Evolutionary conservation across 495 filamentous ascomycete genomes (phyloP).

Genomic region (Aspergillus affinis): DNA sequence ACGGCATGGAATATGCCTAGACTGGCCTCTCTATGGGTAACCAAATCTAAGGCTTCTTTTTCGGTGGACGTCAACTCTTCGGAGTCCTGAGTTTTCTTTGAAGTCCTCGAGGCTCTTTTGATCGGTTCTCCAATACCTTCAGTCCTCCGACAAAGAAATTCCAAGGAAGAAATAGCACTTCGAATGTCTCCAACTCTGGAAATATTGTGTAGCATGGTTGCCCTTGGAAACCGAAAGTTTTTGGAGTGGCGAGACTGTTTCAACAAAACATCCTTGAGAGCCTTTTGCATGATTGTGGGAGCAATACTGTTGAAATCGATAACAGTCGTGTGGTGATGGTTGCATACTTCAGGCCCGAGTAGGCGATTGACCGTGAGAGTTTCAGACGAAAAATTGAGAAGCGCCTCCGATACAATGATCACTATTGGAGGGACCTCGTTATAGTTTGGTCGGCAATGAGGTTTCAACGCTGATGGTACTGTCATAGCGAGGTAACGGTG

Average conservation of each 20-base stretch:
- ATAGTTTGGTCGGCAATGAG: conserved; percentile 14
- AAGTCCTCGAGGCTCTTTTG: conserved; percentile 21
- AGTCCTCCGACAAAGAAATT: conserved; percentile 82
- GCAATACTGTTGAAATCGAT: conserved; percentile 94
- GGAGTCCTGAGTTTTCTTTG: conserved; percentile 58
- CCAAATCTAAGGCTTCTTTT: conserved; percentile 64
- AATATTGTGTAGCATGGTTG: conserved; percentile 68
- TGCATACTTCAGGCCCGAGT: conserved; percentile 78
- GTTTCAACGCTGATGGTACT: conserved; percentile 43
- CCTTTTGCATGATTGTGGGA: conserved; percentile 80
- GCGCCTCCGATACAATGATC: conserved; percentile 86
- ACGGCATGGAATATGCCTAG: conserved; percentile 95
- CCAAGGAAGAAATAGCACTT: conserved; percentile 82
- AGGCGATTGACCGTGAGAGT: conserved; percentile 88
- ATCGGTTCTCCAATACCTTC: conserved; percentile 68
- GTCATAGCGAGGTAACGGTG: conserved; percentile 64
- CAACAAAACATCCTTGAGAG: conserved; percentile 71
- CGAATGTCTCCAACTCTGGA: conserved; percentile 87
- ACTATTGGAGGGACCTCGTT: conserved; percentile 68
- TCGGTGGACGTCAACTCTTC: conserved; percentile 66
- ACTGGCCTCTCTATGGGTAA: conserved; percentile 82
- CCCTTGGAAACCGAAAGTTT: conserved; percentile 64
- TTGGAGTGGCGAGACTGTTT: conserved; percentile 77
- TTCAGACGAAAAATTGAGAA: conserved; percentile 73
- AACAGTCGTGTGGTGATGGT: conserved; percentile 68